Evolutionary conservation across 371 early-diverging fungal genomes (phyloP), one percentile per base, ranked within the genome.

Genomic region (Mortierella sp.): DNA sequence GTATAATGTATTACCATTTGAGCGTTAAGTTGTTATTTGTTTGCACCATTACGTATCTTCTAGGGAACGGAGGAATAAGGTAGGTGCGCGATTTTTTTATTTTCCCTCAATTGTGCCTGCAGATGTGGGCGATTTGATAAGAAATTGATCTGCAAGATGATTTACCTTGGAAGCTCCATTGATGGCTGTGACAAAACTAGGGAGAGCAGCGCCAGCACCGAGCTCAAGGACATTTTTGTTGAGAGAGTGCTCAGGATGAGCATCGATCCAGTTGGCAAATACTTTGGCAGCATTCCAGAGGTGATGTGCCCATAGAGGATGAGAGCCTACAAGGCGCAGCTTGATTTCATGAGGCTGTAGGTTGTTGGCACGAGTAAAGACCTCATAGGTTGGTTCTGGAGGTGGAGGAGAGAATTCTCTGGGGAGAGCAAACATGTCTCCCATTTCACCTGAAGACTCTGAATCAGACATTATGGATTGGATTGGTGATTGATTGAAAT

Each of bases 271-370:
- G 37, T 89, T 83, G 28, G 96, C 92, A 86, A 96, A 89, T 42
- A 89, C 88, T 72, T 92, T 90, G 61, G 94, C 93, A 1, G 96
- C 96, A 73, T 97, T 97, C 97, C 97, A 97, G 57, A 97, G 86
- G 60, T 92, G 86, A 77, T 97, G 96, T 8, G 91, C 96, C 96
- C 96, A 97, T 3, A 96, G 85, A 23, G 93, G 93, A 75, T 95
- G 95, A 2, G 91, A 86, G 22, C 94, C 94, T 7, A 94, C 90
- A 0, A 94, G 84, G 23, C 88, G 89, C 54, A 94, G 84, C 28
- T 64, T 87, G 28, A 93, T 83, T 49, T 74, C 76, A 61, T 70
- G 55, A 3, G 82, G 76, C 29, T 53, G 22, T 29, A 81, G 72
- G 42, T 72, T 69, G 2, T 57, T 47, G 7, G 83, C 71, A 43